A percentile compares a stretch with the other conserved stretches of the same genome.
phyloP scores from a whole-genome alignment of 1,284 basidiomycete species.

The Ustilago tritici region DNA sequence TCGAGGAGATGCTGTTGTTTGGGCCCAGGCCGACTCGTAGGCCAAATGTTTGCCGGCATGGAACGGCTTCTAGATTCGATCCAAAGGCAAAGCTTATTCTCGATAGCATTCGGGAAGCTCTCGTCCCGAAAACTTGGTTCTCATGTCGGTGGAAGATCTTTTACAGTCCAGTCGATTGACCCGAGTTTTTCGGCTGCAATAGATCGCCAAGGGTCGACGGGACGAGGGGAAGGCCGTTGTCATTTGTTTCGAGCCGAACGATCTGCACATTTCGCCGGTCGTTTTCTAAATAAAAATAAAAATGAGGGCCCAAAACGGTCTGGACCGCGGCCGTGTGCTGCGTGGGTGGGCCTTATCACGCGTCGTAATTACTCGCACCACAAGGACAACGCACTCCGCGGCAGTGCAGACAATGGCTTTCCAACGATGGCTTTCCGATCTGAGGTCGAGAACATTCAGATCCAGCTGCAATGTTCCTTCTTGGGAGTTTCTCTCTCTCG shows the following conservation, averaged over 20 bases:
- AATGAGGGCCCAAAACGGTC: neutral
- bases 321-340: neutral
- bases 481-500: no score
- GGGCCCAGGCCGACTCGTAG: neutral
- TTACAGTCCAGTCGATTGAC: neutral
- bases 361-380: neutral
- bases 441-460: neutral
- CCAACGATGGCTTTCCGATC: neutral
- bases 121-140: neutral
- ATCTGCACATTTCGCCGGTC: neutral
- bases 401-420: neutral
- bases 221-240: neutral
- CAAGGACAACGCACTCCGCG: neutral
- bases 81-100: neutral
- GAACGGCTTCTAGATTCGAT: neutral
- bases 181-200: neutral
- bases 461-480: neutral
- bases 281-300: neutral
- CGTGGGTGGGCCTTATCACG: neutral
- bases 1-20: neutral
- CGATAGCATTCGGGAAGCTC: neutral
- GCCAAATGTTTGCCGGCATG: neutral
- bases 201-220: neutral
- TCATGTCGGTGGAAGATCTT: neutral
- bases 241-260: neutral